A percentile compares a stretch with the other conserved stretches of the same genome.
Evolutionary conservation across 768 basidiomycete species (phyloP).

Genomic region (Russula abietina): DNA sequence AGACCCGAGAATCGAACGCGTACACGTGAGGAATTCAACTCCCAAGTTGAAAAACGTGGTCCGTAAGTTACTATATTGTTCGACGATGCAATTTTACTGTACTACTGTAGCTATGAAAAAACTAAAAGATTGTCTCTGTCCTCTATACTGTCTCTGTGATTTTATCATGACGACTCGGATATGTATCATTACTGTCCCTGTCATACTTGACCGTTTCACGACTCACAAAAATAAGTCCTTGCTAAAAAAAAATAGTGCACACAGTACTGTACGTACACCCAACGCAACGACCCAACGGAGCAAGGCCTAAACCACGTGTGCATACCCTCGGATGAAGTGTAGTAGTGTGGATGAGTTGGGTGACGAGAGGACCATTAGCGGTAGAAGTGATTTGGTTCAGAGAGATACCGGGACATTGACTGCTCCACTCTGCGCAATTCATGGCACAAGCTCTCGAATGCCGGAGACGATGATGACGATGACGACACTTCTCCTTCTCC

Average conservation of each 20-base stretch:
- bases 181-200: too few species aligned
- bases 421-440: slow-evolving; percentile 11
- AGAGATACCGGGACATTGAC: slow-evolving; percentile 1
- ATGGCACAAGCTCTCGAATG: slow-evolving; percentile 14
- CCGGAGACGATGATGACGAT: not conserved
- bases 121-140: too few species aligned
- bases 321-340: not conserved
- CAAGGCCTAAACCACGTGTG: not conserved
- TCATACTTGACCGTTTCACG: too few species aligned
- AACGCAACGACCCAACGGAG: not conserved
- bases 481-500: too few species aligned
- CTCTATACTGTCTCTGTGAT: not conserved
- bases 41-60: not conserved
- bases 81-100: not conserved
- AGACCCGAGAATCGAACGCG: too few species aligned
- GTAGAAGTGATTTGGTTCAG: not conserved
- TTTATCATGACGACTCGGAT: too few species aligned
- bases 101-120: not conserved
- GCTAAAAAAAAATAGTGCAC: too few species aligned
- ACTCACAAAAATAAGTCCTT: too few species aligned
- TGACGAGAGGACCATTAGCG: not conserved
- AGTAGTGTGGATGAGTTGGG: not conserved
- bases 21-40: too few species aligned
- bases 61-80: not conserved
- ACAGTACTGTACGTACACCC: too few species aligned